Evolutionary conservation across 2,329 filamentous ascomycete species (phyloP).

Genomic region (Ceratocystis destructans): DNA sequence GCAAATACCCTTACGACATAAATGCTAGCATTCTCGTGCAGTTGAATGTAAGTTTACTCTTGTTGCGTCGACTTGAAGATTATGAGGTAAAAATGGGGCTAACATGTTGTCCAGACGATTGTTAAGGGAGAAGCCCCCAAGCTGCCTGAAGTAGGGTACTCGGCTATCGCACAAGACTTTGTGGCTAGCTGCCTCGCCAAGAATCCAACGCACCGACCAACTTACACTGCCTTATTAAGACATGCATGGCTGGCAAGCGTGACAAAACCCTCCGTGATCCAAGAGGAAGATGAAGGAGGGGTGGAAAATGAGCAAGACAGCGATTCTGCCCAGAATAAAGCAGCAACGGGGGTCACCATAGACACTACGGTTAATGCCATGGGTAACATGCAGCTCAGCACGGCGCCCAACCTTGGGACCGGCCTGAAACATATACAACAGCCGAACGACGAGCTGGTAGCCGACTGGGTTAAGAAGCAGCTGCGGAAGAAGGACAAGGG

Average conservation of each 20-base stretch:
- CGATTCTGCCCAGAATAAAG: neutral
- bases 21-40: constrained; percentile 98
- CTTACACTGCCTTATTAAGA: constrained; percentile 75
- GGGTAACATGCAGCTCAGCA: neutral
- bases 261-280: constrained; percentile 60
- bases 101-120: constrained; percentile 54
- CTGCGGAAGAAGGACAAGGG: constrained; percentile 44
- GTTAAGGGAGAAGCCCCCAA: constrained; percentile 92
- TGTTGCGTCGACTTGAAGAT: neutral
- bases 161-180: constrained; percentile 69
- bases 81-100: constrained; percentile 2
- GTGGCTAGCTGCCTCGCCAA: constrained; percentile 86
- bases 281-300: constrained; percentile 53
- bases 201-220: constrained; percentile 80
- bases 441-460: constrained; percentile 65
- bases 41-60: constrained; percentile 59
- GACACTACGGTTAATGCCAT: neutral
- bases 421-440: constrained; percentile 23
- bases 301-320: constrained; percentile 25
- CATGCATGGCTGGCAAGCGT: constrained; percentile 76
- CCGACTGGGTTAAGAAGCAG: constrained; percentile 65
- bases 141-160: constrained; percentile 66
- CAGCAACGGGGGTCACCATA: neutral
- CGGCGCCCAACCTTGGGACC: neutral
- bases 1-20: constrained; percentile 90